These are phyloP conservation scores for Priceomyces castillae DNA, from an alignment of 805 yeast species.

Conservation along the genomic window DNA sequence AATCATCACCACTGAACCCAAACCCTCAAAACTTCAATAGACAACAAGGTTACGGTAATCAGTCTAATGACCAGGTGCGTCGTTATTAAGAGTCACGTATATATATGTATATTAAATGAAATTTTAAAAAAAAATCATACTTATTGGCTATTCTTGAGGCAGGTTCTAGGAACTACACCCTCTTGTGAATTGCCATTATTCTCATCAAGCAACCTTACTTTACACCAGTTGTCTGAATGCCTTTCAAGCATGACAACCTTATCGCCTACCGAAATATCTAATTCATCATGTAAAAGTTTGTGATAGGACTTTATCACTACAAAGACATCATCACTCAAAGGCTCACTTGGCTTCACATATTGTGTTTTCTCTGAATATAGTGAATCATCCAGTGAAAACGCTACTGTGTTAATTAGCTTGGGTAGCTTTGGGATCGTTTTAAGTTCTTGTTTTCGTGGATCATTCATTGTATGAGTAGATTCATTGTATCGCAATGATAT, in stretches of 20 bases:
- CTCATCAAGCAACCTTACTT: conserved; percentile 17
- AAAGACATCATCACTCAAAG: conserved; percentile 9
- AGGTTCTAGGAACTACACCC: conserved; percentile 36
- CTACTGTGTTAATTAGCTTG: conserved; percentile 4
- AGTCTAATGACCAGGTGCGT: not conserved
- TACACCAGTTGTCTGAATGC: conserved; percentile 41
- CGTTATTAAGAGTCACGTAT: conserved; percentile 1
- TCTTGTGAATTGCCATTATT: conserved; percentile 4
- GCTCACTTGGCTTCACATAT: not conserved
- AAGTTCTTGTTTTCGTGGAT: conserved; percentile 1
- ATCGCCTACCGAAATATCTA: conserved; percentile 31
- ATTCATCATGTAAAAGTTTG: conserved; percentile 32
- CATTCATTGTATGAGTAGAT: not conserved
- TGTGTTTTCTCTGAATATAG: not conserved
- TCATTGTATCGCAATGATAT: conserved; percentile 3
- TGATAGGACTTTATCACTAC: conserved; percentile 26
- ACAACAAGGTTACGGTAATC: conserved; percentile 4
- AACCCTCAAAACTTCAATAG: conserved; percentile 3
- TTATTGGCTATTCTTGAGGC: conserved; percentile 16
- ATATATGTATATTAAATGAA: not conserved
- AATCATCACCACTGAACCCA: conserved; percentile 1
- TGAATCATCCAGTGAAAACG: conserved; percentile 5
- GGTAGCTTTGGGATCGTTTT: conserved; percentile 22
- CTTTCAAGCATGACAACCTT: conserved; percentile 20
- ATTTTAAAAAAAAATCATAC: not conserved